Evolutionary conservation across 1,139 yeast species (phyloP).

Genomic region (Suhomyces wounanorum): DNA sequence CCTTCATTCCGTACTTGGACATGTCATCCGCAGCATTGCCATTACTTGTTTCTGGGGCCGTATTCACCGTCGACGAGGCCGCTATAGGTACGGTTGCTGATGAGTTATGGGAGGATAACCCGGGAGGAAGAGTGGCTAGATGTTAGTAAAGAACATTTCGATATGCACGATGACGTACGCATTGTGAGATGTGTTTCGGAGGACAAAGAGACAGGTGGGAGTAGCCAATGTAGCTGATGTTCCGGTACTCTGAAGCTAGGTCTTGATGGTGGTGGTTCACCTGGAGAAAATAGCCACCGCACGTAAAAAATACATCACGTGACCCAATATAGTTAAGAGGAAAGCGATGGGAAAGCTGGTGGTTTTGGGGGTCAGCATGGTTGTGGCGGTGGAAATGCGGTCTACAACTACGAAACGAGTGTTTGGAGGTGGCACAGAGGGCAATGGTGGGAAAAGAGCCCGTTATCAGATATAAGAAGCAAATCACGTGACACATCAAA

Average conservation of each 20-base stretch:
- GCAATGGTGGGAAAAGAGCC: too few species aligned
- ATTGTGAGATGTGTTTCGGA: background rate
- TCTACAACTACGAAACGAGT: too few species aligned
- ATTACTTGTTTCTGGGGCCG: conserved; percentile 5
- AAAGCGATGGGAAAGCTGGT: too few species aligned
- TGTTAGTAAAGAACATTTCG: conserved; percentile 9
- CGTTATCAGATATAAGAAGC: too few species aligned
- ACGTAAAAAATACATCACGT: background rate
- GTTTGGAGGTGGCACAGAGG: too few species aligned
- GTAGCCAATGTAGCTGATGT: background rate
- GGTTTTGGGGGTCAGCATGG: too few species aligned
- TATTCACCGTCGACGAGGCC: conserved; percentile 1
- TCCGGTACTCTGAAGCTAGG: background rate
- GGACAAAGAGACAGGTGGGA: background rate
- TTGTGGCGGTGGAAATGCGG: too few species aligned
- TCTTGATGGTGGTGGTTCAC: background rate
- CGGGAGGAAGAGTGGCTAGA: conserved; percentile 35
- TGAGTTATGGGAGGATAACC: conserved; percentile 23
- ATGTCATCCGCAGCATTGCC: conserved; percentile 26
- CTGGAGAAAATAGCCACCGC: conserved; percentile 1
- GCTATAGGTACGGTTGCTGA: conserved; percentile 8
- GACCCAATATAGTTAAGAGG: background rate
- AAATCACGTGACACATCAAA: background rate
- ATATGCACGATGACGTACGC: conserved; percentile 6
- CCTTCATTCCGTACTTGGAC: conserved; percentile 74